These are phyloP conservation scores for Phytopythium cucurbitacearum DNA, from an alignment of 352 stramenopile species.

Conservation along the genomic window DNA sequence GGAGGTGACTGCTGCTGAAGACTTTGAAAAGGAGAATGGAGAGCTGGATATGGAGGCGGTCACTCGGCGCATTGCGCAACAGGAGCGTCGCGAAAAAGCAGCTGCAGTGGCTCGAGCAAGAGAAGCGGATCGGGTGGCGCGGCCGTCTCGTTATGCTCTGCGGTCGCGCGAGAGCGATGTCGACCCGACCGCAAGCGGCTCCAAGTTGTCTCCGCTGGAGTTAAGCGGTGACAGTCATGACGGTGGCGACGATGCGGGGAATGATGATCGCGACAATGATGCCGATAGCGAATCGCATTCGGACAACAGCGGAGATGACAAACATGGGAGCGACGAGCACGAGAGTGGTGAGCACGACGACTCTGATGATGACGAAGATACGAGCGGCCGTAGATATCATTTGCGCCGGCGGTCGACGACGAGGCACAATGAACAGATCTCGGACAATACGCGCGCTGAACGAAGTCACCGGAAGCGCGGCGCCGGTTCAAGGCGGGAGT, in stretches of 20 bases:
- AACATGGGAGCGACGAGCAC: conserved; percentile 25
- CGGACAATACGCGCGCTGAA: too few species aligned
- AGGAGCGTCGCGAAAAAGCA: conserved; percentile 26
- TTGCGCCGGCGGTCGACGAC: conserved; percentile 28
- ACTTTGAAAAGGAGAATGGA: conserved; percentile 15
- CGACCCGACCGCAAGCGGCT: conserved; percentile 11
- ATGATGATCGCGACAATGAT: conserved; percentile 8
- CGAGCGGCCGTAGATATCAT: conserved; percentile 35
- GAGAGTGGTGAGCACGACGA: conserved; percentile 20
- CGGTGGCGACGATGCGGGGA: conserved; percentile 5
- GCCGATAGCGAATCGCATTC: conserved; percentile 27
- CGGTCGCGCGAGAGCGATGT: conserved; percentile 40
- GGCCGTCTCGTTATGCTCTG: conserved; percentile 52
- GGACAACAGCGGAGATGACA: conserved; percentile 10
- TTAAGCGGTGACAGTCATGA: conserved; percentile 14
- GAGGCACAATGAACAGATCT: conserved; percentile 14
- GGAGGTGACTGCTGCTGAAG: conserved; percentile 24
- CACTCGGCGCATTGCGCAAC: conserved; percentile 40
- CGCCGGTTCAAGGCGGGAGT: neutral
- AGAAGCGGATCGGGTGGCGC: conserved; percentile 16
- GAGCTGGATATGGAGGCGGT: conserved; percentile 42
- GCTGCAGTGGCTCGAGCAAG: conserved; percentile 15
- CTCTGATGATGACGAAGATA: conserved; percentile 13
- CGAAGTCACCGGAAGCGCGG: too few species aligned
- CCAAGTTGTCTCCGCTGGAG: conserved; percentile 24